Percentiles rank a stretch among this genome's conserved stretches.
These are phyloP conservation scores for Flaveria bidentis DNA, from an alignment of 129 eudicot species.

Conservation along the genomic window DNA sequence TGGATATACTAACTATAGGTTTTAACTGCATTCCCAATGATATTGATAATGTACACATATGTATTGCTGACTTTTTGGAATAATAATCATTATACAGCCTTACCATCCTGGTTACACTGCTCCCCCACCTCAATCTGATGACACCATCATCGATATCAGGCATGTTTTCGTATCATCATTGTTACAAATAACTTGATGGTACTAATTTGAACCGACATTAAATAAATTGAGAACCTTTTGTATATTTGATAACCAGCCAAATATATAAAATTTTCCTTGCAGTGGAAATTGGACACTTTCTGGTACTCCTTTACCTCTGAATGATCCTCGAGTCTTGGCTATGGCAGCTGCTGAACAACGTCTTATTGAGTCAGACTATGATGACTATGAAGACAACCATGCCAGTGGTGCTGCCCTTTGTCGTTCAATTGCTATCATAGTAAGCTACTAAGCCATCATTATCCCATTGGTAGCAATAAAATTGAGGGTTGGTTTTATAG, in stretches of 20 bases:
- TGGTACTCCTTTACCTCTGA: constrained; percentile 70
- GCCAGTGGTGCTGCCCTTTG: constrained; percentile 79
- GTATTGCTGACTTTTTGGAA: constrained; percentile 9
- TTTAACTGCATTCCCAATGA: background rate
- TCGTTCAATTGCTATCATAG: constrained; percentile 84
- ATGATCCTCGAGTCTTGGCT: constrained; percentile 78
- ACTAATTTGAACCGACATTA: background rate
- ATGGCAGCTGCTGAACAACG: constrained; percentile 80
- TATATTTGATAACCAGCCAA: constrained; percentile 24
- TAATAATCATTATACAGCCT: constrained; percentile 36
- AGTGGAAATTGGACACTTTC: constrained; percentile 75
- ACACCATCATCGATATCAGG: constrained; percentile 74
- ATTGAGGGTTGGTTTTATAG: background rate
- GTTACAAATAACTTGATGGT: background rate
- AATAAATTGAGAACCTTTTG: background rate
- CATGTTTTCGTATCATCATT: constrained; percentile 25
- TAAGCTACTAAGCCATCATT: constrained; percentile 54
- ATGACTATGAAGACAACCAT: constrained; percentile 65
- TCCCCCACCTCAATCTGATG: constrained; percentile 52
- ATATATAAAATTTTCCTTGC: constrained; percentile 11
- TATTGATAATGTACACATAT: background rate
- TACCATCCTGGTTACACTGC: constrained; percentile 77
- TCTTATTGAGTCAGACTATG: constrained; percentile 70
- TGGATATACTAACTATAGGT: background rate
- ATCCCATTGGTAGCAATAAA: background rate